A percentile compares a stretch with the other conserved stretches of the same genome.
These are phyloP conservation scores for Quercus tomentella DNA, from an alignment of 331 rosid genomes.

Conservation along the genomic window DNA sequence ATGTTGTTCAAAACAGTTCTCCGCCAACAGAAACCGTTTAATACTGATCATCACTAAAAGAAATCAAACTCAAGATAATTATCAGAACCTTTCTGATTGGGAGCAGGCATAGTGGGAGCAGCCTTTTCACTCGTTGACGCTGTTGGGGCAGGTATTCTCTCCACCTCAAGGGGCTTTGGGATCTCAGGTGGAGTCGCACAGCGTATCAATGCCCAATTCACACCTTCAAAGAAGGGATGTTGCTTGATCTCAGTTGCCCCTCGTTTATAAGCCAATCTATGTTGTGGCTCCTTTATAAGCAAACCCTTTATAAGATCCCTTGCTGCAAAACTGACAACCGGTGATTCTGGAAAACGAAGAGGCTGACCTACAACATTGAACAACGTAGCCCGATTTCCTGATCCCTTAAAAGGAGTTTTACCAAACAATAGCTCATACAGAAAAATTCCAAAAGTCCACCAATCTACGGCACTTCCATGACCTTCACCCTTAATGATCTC, in stretches of 20 bases:
- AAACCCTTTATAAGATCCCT: conserved; percentile 87
- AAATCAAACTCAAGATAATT: conserved; percentile 96
- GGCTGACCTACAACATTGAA: conserved; percentile 91
- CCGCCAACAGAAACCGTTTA: conserved; percentile 38
- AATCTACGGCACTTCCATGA: conserved; percentile 95
- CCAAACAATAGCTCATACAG: conserved; percentile 85
- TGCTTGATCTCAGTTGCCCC: conserved; percentile 96
- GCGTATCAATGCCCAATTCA: conserved; percentile 94
- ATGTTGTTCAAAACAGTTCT: conserved; percentile 49
- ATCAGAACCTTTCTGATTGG: conserved; percentile 63
- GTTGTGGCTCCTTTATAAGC: conserved; percentile 90
- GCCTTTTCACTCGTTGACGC: conserved; percentile 62
- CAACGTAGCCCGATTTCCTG: conserved; percentile 85
- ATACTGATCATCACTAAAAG: conserved; percentile 58
- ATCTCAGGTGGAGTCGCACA: conserved; percentile 97
- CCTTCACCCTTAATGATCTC: conserved; percentile 97
- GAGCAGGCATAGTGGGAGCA: conserved; percentile 38
- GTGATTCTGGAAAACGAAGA: conserved; percentile 85
- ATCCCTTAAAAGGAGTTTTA: conserved; percentile 94
- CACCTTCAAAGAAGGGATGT: conserved; percentile 94
- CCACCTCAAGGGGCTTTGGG: conserved; percentile 73
- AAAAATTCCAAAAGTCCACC: conserved; percentile 98
- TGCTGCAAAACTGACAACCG: conserved; percentile 88
- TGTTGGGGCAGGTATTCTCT: conserved; percentile 66
- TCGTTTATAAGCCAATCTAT: conserved; percentile 85